A percentile compares a stretch with the other conserved stretches of the same genome.
Conservation (phyloP, 1,284 basidiomycete species). For the Meripilus lineatus region DNA sequence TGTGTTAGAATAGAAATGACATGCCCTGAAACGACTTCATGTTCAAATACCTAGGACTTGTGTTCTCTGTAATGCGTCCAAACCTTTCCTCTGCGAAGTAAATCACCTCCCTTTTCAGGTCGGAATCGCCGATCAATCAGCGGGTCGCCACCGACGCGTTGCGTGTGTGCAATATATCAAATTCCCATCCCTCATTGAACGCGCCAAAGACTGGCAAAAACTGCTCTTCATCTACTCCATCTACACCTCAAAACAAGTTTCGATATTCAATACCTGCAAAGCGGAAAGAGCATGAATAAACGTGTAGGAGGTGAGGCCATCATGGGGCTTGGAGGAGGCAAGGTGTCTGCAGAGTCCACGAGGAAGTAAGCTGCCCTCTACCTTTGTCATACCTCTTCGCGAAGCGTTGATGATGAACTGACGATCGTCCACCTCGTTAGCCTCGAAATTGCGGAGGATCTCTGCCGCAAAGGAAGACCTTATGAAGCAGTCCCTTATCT, state of each 20-base stretch:
- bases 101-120: no score
- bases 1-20: no score
- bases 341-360: slow-evolving; percentile 20
- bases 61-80: neutral
- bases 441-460: slow-evolving; percentile 23
- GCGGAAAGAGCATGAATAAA: slow-evolving; percentile 21
- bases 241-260: no score
- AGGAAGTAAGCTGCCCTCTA: slow-evolving; percentile 16
- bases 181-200: no score
- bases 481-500: slow-evolving; percentile 24
- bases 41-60: neutral
- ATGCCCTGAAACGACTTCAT: no score
- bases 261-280: no score
- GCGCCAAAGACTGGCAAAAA: no score
- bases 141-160: no score
- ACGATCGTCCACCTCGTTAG: slow-evolving; percentile 11
- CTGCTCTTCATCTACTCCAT: no score
- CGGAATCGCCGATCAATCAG: no score
- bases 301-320: slow-evolving; percentile 19
- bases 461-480: slow-evolving; percentile 22
- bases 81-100: neutral
- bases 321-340: slow-evolving; percentile 21
- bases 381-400: neutral
- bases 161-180: no score
- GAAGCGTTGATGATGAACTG: neutral